Base-by-base conservation (phyloP, 495 filamentous ascomycete genomes). In the Penicillium longicatenatum region DNA sequence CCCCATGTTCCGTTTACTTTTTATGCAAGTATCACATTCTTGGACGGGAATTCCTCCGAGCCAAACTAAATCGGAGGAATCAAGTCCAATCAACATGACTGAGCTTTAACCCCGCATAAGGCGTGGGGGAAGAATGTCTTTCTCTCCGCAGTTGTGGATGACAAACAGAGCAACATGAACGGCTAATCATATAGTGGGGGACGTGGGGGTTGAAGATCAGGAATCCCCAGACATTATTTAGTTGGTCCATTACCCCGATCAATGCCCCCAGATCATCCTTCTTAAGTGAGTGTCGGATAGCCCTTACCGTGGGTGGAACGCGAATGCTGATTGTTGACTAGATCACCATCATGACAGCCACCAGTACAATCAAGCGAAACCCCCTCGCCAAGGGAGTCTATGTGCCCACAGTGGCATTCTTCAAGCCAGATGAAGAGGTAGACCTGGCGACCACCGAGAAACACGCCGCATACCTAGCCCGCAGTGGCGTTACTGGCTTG, bases 401-500 rank as follows among this genome's bases (percentile, higher is more conserved):
- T 68, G 85, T 89, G 48, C 87, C 87, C 37, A 89, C 86, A 44
- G 77, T 88, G 39, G 84, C 86, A 63, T 89, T 89, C 76, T 89
- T 89, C 74, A 71, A 79, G 2, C 64, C 75, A 7, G 80, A 83
- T 55, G 82, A 84, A 64, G 83, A 86, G 35, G 66, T 87, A 17
- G 90, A 95, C 63, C 68, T 87, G 9, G 73, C 81, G 37, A 88
- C 89, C 35, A 88, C 86, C 49, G 81, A 83, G 53, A 86, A 78
- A 54, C 92, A 97, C 70, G 89, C 91, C 31, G 84, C 89, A 50
- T 89, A 90, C 63, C 89, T 97, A n/a, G 91, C 89, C 50, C 72
- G 84, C 51, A 86, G 89, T 45, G 92, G 92, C 51, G 84, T 95
- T 33, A 82, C 86, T 41, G 92, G 92, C 48, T 78, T 97, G 39